Evolutionary conservation across 2,329 filamentous ascomycete species (phyloP), one percentile per base, ranked within the genome.

Genomic region (Leptosphaerulina australis): DNA sequence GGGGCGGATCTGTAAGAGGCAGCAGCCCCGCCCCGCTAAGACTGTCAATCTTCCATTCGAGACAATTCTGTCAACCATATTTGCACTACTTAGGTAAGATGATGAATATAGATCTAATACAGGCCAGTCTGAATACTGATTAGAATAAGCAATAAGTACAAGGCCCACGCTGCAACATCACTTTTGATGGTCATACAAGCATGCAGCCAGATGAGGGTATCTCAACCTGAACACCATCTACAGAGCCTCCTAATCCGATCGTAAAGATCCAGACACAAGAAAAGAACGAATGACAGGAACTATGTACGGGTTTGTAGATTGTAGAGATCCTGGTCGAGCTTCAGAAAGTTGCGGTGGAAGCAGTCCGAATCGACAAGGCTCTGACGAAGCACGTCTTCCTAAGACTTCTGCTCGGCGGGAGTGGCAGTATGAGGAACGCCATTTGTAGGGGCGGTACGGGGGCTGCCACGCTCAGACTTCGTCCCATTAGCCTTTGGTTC

Each of bases 401-500:
- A 70, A 10, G 65, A 59, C 58, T 71, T 71, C 48, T 68, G 66
- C 40, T 74, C 71, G n/a, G 67, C 65, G n/a, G 69, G 62, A 5
- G 69, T 66, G 25, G 68, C 62, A 24, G 64, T 60, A 34, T 72
- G 71, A 24, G 66, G 45, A 4, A 68, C 50, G 2, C 71, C 71
- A 26, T 74, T 74, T 2, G 63, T 60, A 3, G 69, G 55, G 22
- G 66, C 60, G 29, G 63, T 69, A 36, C 70, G 69, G 10, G 77
- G 77, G 56, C 76, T 79, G 44, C 68, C 74, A 29, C 75, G 77
- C 57, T 77, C 76, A 45, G 76, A 73, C 54, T 77, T 77, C 33
- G 67, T 44, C 2, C 62, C 66, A 12, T 63, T 71, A 55, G 78
- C 72, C 71, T 84, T 85, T 30, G 94, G 88, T 52, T 97, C 93